Evolutionary conservation across 2,329 filamentous ascomycete species (phyloP), one percentile per base, ranked within the genome.

Genomic region (Paraphoma sp.): DNA sequence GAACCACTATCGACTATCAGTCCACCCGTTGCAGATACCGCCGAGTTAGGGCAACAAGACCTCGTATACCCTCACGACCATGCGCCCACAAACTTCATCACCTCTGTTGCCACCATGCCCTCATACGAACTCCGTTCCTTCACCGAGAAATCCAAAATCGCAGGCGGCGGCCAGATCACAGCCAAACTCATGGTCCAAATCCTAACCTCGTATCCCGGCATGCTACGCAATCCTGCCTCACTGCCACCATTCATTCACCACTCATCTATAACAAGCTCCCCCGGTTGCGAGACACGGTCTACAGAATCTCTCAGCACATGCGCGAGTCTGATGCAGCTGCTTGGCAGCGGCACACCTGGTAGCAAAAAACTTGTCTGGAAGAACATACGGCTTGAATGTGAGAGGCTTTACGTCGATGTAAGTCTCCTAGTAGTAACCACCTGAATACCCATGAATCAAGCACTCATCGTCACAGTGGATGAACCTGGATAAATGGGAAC

Each of bases 241-340:
- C 72, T 80, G 36, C 79, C 79, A 40, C 79, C 79, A 0, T 81
- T 81, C 56, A 78, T 82, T 29, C 80, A 82, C 59, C 70, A 75
- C 5, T 46, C 1, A 46, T 56, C 23, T 53, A 73, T 54, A 51
- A 73, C 43, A 69, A 62, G 31, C 3, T 3, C 7, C 3, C 33
- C 33, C 33, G 33, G 33, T 14, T 36, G 33, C 14, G 58, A 64
- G 68, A 6, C 63, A 61, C 29, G 60, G 7, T 41, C 72, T 4
- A 68, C 76, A 63, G 78, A 80, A 57, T 68, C 78, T 38, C 59
- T 81, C 7, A 67, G 54, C 6, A 81, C 79, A 48, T 81, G 79
- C 55, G 72, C 79, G n/a, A 78, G 69, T 53, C 58, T 81, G 38
- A 57, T 80, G 28, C 70, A 76, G 48, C 80, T 81, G 78, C 69